Evolutionary conservation across 495 filamentous ascomycete species (phyloP), one percentile per base, ranked within the genome.

Genomic region (Halenospora varia): DNA sequence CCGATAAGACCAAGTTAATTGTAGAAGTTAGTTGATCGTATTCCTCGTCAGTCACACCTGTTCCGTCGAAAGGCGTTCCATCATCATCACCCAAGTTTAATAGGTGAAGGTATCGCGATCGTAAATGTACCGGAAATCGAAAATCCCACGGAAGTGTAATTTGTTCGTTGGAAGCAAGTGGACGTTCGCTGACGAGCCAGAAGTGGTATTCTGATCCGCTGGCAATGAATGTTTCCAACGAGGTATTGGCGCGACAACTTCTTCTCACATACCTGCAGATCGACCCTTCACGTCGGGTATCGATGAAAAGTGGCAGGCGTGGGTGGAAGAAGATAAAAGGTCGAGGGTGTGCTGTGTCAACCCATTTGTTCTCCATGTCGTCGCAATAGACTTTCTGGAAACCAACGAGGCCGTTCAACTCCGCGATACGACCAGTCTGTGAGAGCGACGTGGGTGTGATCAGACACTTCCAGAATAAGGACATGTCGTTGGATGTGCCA

Each of bases 311-410:
- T 0, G 93, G 89, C 17, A 93, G 81, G 47, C 81, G 77, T 4
- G 87, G 86, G 64, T 90, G 89, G 70, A 94, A 93, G 64, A 92
- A 87, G 25, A 96, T 88, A 60, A 91, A 92, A 4, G 88, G 89
- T 35, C 91, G 84, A 3, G 94, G 92, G 66, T 90, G 88, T 26
- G 82, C 82, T 24, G 93, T 73, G 18, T 85, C 79, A 10, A 80
- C 73, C 88, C 89, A 96, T 41, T 88, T 81, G 70, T 93, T 93
- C 6, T 72, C 74, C 0, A 81, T 73, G 62, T 94, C 85, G 8
- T 79, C 72, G 55, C 82, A 88, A 66, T 97, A 97, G 35, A 87
- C 80, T 35, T 86, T 82, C 60, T 89, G 84, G 48, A 87, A 80
- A 0, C 90, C 92, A 44, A 98, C 84, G 63, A 88, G 84, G 42